Base-by-base conservation (phyloP, 1,284 basidiomycete species). In the Bondarzewia mesenterica region DNA sequence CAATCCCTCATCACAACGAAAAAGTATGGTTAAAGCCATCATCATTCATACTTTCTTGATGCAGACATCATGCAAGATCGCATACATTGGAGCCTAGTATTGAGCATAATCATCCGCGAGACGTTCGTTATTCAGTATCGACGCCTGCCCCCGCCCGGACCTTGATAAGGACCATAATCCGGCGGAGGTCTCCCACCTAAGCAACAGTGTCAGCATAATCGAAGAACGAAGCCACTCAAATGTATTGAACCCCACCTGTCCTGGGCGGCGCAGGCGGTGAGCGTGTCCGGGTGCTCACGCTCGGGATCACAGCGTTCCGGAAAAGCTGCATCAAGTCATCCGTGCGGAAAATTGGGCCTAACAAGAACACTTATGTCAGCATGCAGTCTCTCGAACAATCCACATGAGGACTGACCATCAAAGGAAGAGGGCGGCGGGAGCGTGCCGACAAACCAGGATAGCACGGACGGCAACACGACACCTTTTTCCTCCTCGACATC, bases 291-390 rank as follows among this genome's bases (percentile, higher is more conserved):
- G 68, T 50, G n/a, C 60, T 70, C 16, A 62, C 72, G 49, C 78
- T 82, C 4, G 88, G 86, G 47, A 91, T 86, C 18, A 84, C 78
- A 43, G 85, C 85, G 59, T 78, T 85, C 41, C 80, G 73, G 62
- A 91, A 82, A 20, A 91, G 61, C 52, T 83, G 82, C 76, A 94
- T 82, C 27, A 93, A 71, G 63, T 93, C 90, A 44, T 93, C 90
- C 2, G 85, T 85, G 47, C 87, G 76, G 70, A 93, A 93, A 32
- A 91, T 75, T 15, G 91, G 90, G 2, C 90, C 90, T 92, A 54
- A 10, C 56, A 53, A 16, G 36, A 18, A 42, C 21, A 46, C 35
- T 47, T 22, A 23, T 49, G 29, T 14, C 21, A 21, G 18, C 44
- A 36, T 25, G 42, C 29, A 46, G 36, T 50, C 42, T 57, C 44